These are phyloP conservation scores for Fomitopsis serialis DNA, from an alignment of 768 basidiomycete species.

Conservation along the genomic window DNA sequence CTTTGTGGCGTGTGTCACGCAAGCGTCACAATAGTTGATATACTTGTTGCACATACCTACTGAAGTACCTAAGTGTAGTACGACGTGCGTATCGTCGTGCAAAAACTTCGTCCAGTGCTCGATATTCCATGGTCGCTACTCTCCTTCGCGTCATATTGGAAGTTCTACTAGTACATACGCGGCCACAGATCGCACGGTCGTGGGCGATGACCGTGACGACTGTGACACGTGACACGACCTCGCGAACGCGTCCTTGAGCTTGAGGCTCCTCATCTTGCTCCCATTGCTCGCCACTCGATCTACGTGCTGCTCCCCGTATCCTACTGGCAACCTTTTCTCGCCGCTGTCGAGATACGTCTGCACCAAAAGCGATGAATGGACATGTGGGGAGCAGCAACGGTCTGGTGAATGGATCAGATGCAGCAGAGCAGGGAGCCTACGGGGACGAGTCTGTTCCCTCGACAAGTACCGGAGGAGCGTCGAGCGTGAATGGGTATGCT, in stretches of 20 bases:
- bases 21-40: no score
- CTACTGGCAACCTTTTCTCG: background rate
- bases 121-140: no score
- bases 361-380: conserved; percentile 38
- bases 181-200: no score
- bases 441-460: conserved; percentile 30
- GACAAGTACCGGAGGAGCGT: conserved; percentile 13
- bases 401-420: conserved; percentile 16
- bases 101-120: no score
- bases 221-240: background rate
- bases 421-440: conserved; percentile 16
- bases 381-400: conserved; percentile 46
- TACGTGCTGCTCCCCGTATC: background rate
- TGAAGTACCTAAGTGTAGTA: no score
- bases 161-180: no score
- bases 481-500: conserved; percentile 45
- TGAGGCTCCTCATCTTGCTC: background rate
- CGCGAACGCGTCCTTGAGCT: background rate
- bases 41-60: no score
- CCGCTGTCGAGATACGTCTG: background rate
- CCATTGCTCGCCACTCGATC: background rate
- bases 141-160: no score
- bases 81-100: no score
- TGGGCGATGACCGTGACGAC: background rate
- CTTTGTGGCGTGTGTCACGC: no score